Base-by-base conservation (phyloP, 768 basidiomycete genomes). In the Obba rivulosa region DNA sequence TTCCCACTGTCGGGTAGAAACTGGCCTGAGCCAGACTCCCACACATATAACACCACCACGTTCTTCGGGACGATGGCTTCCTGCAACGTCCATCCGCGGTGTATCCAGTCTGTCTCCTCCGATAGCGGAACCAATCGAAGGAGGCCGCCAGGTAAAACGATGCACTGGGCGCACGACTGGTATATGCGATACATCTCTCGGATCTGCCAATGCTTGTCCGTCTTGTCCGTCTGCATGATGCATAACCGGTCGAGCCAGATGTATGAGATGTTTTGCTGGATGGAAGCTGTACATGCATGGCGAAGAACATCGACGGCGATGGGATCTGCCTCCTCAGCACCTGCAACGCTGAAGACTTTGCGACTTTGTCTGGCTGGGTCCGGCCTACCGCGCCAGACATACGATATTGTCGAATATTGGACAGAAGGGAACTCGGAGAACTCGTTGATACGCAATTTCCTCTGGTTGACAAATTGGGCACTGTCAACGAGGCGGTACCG, bases 171-270 rank as follows among this genome's bases (percentile, higher is more conserved):
- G n/a, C 43, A 46, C 24, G 40, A 47, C 14, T 24, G 22, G 45
- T 54, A 54, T 35, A 54, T 18, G 9, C 41, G 38, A 22, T 50
- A 35, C 53, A 54, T 54, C 4, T 40, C 21, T 18, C n/a, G 11
- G 13, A 54, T 50, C n/a, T 54, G 53, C 53, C 53, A 54, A 13
- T 25, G 13, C 20, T 46, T 54, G 45, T 54, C 53, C 17, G 8
- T 24, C 2, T 16, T 18, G 40, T 24, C 34, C 8, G 34, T 43
- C 41, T 50, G 53, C 21, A 50, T 34, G 23, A 54, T 54, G 28
- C 53, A 54, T 8, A 54, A 41, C 22, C 53, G 20, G 41, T 54
- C 53, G 3, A 54, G 24, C 53, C 53, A 54, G n/a, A 54, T 37
- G 35, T 36, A 50, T 13, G 36, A 8, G 18, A 34, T 31, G 3